Percentiles rank a stretch among this genome's conserved stretches.
Evolutionary conservation across 805 yeast species (phyloP).

Genomic region (Kockiozyma suomiensis): DNA sequence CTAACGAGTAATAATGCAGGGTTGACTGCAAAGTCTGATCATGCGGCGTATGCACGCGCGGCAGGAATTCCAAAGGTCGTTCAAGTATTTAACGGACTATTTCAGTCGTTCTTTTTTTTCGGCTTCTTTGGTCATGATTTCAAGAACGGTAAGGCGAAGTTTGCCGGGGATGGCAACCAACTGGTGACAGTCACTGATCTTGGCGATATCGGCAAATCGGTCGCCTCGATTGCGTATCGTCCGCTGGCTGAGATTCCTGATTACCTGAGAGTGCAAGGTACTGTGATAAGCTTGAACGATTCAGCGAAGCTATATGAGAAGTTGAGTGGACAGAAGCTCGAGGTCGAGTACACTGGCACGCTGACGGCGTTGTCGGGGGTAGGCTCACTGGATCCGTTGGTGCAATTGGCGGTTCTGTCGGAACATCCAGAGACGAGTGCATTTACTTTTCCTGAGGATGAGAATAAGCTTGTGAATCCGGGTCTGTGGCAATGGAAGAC

Average conservation of each 20-base stretch:
- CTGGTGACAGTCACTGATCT: slow-evolving; percentile 31
- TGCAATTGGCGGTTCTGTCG: slow-evolving; percentile 3
- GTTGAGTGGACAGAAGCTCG: slow-evolving; percentile 33
- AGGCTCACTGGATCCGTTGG: neutral
- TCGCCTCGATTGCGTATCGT: slow-evolving; percentile 35
- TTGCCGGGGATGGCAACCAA: slow-evolving; percentile 31
- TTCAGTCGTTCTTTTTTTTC: slow-evolving; percentile 25
- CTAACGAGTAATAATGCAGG: neutral
- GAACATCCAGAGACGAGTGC: slow-evolving; percentile 25
- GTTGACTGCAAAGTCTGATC: slow-evolving; percentile 25
- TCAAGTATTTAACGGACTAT: slow-evolving; percentile 34
- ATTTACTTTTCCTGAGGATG: slow-evolving; percentile 10
- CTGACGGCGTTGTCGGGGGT: neutral
- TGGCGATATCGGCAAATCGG: slow-evolving; percentile 37
- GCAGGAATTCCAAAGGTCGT: slow-evolving; percentile 38
- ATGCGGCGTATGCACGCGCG: slow-evolving; percentile 29
- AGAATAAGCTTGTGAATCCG: slow-evolving; percentile 37
- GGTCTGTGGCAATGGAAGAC: slow-evolving; percentile 36
- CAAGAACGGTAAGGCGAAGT: slow-evolving; percentile 16
- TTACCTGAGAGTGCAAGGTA: slow-evolving; percentile 30
- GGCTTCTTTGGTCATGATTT: slow-evolving; percentile 24
- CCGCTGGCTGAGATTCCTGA: slow-evolving; percentile 36
- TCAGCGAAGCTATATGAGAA: slow-evolving; percentile 32
- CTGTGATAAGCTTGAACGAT: slow-evolving; percentile 25
- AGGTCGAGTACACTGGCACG: slow-evolving; percentile 11